Evolutionary conservation across 2,329 filamentous ascomycete genomes (phyloP).

Genomic region (Diaporthe sp.): DNA sequence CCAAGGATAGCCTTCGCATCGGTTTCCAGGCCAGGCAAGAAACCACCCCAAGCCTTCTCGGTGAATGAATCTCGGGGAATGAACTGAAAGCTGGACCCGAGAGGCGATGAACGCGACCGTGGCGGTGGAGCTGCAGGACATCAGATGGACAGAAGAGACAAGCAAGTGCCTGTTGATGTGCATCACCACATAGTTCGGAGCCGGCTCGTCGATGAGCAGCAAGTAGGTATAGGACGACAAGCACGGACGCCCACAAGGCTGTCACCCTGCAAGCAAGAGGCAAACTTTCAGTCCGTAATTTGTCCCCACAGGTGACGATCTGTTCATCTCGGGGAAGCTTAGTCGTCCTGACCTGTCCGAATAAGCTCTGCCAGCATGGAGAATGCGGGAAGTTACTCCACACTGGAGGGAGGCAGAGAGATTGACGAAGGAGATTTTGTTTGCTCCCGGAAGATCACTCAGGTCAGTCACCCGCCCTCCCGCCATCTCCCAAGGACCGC

Average conservation of each 20-base stretch:
- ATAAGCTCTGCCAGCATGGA: constrained; percentile 29
- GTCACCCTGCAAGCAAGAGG: constrained; percentile 28
- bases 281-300: constrained; percentile 31
- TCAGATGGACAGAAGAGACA: constrained; percentile 20
- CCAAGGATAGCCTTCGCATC: constrained; percentile 33
- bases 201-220: constrained; percentile 5
- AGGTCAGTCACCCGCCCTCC: constrained; percentile 19
- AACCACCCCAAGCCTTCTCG: background rate
- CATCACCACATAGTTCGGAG: constrained; percentile 31
- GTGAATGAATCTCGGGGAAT: constrained; percentile 33
- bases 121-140: constrained; percentile 22
- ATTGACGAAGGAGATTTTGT: constrained; percentile 34
- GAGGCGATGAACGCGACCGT: constrained; percentile 21
- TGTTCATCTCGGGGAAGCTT: constrained; percentile 36
- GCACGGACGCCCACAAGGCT: constrained; percentile 5
- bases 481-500: background rate
- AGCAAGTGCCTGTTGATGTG: constrained; percentile 28
- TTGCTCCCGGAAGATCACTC: constrained; percentile 30
- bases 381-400: constrained; percentile 27
- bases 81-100: constrained; percentile 27
- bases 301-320: constrained; percentile 32
- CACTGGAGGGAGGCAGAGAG: constrained; percentile 6
- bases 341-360: constrained; percentile 21
- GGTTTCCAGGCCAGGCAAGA: constrained; percentile 28
- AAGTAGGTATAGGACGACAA: constrained; percentile 1